These are phyloP conservation scores for Hericium rajendrae DNA, from an alignment of 768 basidiomycete species.

Conservation along the genomic window DNA sequence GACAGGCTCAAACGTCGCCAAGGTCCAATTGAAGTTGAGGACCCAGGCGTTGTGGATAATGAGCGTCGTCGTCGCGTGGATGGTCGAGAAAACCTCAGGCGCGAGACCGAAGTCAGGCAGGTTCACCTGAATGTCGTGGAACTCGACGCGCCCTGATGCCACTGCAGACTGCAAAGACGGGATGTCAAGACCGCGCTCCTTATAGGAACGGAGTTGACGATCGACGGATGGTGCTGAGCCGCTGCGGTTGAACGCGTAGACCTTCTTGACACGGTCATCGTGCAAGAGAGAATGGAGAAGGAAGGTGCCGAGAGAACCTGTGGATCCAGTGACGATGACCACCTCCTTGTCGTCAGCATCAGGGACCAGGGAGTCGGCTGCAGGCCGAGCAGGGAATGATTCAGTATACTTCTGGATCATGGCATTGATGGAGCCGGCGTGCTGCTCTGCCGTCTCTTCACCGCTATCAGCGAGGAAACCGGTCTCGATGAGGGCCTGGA, in stretches of 20 bases:
- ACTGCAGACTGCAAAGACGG: constrained; percentile 13
- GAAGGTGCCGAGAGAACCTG: neutral
- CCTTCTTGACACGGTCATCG: neutral
- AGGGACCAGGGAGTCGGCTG: neutral
- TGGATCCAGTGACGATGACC: neutral
- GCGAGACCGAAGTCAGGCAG: neutral
- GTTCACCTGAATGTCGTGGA: constrained; percentile 8
- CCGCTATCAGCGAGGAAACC: constrained; percentile 3
- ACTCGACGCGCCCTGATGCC: constrained; percentile 10
- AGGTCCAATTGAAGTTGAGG: constrained; percentile 9
- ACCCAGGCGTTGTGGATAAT: constrained; percentile 16
- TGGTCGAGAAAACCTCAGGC: neutral
- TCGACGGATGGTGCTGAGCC: neutral
- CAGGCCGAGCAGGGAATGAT: constrained; percentile 2
- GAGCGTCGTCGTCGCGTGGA: constrained; percentile 10
- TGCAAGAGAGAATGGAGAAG: neutral
- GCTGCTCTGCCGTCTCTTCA: constrained; percentile 1
- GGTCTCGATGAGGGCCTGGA: neutral
- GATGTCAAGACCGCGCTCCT: constrained; percentile 1
- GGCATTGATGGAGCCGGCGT: neutral
- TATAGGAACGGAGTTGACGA: neutral
- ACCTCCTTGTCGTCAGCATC: neutral
- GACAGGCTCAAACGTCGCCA: constrained; percentile 10
- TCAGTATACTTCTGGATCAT: constrained; percentile 2
- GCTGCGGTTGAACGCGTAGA: neutral